Evolutionary conservation across 2,329 filamentous ascomycete species (phyloP), one percentile per base, ranked within the genome.

Genomic region (Hypoxylon sp.): DNA sequence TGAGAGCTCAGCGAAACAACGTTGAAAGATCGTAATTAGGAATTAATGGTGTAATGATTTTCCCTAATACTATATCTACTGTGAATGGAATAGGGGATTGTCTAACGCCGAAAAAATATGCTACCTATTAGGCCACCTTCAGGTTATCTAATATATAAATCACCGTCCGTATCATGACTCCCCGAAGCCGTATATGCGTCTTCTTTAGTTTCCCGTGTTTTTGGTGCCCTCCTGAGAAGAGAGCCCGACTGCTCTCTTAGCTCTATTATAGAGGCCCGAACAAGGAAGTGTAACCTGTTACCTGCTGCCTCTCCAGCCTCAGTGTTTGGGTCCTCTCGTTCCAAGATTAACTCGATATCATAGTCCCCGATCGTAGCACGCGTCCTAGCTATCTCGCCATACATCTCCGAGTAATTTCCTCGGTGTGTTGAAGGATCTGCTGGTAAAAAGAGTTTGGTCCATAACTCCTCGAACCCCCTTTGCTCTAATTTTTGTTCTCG

Each of bases 211-310:
- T 51, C 21, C n/a, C 3, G 10, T 51, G 28, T n/a, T 23, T 32
- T 32, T 13, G 36, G 2, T 17, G 19, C 14, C 5, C n/a, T 7
- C 36, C n/a, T n/a, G n/a, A 17, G 19, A 17, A n/a, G 36, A 32
- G 7, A 32, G 25, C 3, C 25, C 4, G 25, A 11, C 13, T 17
- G 10, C 14, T 28, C 46, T 28, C 46, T 19, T n/a, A 14, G 23
- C 49, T 38, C 13, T 30, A 25, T 3, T 23, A 5, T 23, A 11
- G 25, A 49, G 5, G 46, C 52, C 0, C 32, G 49, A 32, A 68
- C 53, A 10, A 68, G 23, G 14, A 68, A 58, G 21, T 68, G 62
- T 19, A 59, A 34, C 19, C 65, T 62, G 19, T 70, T 63, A 13
- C 65, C 61, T 13, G 55, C 61, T 3, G 61, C 53, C 43, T 70